phyloP scores from a whole-genome alignment of 2,329 filamentous ascomycete genomes.

The Pyricularia grisea region DNA sequence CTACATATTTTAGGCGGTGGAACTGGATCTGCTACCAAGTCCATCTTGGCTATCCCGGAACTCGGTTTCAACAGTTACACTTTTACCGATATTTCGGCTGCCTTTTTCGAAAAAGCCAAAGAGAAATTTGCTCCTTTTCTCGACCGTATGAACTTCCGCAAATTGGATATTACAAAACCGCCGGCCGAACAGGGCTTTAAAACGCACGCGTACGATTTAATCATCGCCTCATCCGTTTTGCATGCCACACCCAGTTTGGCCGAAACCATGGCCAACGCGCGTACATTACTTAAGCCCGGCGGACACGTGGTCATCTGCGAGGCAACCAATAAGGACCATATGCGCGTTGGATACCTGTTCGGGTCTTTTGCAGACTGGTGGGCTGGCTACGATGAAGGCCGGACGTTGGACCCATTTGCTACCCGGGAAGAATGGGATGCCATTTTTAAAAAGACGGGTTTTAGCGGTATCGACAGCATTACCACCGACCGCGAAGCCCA shows the following conservation, averaged over 20 bases:
- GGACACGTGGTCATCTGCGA: constrained; percentile 21
- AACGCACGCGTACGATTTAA: constrained; percentile 18
- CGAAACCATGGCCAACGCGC: constrained; percentile 15
- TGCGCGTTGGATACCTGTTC: neutral
- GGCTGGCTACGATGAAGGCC: constrained; percentile 7
- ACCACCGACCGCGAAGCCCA: neutral
- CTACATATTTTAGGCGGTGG: constrained; percentile 14
- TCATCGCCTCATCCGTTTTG: constrained; percentile 21
- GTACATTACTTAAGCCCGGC: constrained; percentile 21
- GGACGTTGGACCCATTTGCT: neutral
- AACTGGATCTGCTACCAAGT: constrained; percentile 17
- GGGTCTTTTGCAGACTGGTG: constrained; percentile 5
- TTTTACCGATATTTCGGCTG: constrained; percentile 26
- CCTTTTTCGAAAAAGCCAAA: constrained; percentile 25
- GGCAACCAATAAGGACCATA: constrained; percentile 4
- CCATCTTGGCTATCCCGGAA: neutral
- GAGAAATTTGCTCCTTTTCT: constrained; percentile 17
- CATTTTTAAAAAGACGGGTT: constrained; percentile 13
- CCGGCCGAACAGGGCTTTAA: constrained; percentile 20
- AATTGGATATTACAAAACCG: constrained; percentile 19
- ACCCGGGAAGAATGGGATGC: constrained; percentile 12
- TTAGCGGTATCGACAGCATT: constrained; percentile 13
- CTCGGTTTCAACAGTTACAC: constrained; percentile 12
- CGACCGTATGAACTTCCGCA: constrained; percentile 17
- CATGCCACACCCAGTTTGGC: constrained; percentile 15